Percentiles rank a stretch among this genome's conserved stretches.
Evolutionary conservation across 345 rosid genomes (phyloP).

Genomic region (Citrus maxima): DNA sequence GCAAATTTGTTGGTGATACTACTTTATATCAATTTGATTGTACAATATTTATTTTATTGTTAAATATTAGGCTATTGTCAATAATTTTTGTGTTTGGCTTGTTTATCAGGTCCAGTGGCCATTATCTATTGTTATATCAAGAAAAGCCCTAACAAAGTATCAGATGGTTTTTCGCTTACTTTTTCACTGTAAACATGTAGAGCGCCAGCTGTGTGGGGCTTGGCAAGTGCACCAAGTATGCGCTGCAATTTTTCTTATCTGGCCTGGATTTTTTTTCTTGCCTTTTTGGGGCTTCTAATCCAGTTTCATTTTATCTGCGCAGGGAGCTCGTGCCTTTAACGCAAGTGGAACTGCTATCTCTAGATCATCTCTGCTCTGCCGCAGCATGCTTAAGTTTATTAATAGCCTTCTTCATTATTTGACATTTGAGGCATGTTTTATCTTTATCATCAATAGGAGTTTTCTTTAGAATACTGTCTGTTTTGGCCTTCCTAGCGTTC

Average conservation of each 20-base stretch:
- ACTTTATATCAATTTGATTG: background rate
- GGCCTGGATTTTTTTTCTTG: background rate
- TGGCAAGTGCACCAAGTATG: slow-evolving; percentile 98
- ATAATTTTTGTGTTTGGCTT: slow-evolving; percentile 17
- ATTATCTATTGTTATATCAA: slow-evolving; percentile 85
- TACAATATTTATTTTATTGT: background rate
- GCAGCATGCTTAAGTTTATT: slow-evolving; percentile 95
- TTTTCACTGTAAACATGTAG: slow-evolving; percentile 92
- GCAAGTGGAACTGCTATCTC: slow-evolving; percentile 71
- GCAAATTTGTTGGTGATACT: background rate
- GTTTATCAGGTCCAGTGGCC: slow-evolving; percentile 91
- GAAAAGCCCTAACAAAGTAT: slow-evolving; percentile 83
- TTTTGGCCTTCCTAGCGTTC: background rate
- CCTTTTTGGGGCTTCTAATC: slow-evolving; percentile 19
- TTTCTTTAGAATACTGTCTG: background rate
- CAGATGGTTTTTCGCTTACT: slow-evolving; percentile 83
- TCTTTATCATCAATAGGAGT: background rate
- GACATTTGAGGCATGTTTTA: slow-evolving; percentile 87
- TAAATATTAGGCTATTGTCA: background rate
- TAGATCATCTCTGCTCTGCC: slow-evolving; percentile 93
- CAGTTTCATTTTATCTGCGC: slow-evolving; percentile 21
- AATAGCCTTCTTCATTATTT: slow-evolving; percentile 94
- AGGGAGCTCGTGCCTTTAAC: slow-evolving; percentile 83
- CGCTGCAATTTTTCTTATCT: slow-evolving; percentile 13
- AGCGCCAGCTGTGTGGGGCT: slow-evolving; percentile 92